These are phyloP conservation scores for Chrysochromulina tobinii DNA, from an alignment of 78 protist genomes.

Conservation along the genomic window DNA sequence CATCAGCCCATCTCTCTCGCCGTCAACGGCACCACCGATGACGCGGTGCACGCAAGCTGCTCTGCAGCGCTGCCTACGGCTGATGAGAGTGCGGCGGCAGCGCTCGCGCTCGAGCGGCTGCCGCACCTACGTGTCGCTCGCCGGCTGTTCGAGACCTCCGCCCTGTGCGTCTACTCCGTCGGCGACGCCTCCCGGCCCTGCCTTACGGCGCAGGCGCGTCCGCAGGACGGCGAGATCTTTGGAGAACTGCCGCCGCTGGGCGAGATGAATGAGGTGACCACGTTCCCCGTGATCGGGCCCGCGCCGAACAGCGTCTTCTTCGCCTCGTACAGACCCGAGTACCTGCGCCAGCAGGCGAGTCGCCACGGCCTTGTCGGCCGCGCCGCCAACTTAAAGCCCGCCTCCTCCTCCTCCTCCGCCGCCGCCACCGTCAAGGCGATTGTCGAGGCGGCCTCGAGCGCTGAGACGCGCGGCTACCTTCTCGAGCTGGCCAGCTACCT, in stretches of 20 bases:
- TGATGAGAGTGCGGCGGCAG: too few species aligned
- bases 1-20: conserved; percentile 33
- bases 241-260: conserved; percentile 32
- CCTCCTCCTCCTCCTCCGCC: background rate
- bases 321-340: background rate
- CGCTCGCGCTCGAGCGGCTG: background rate
- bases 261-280: background rate
- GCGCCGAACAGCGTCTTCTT: background rate
- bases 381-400: background rate
- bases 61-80: too few species aligned
- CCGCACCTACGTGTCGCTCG: background rate
- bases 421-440: background rate
- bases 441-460: background rate
- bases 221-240: conserved; percentile 44
- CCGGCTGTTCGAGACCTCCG: background rate
- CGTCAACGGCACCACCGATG: background rate
- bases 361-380: background rate
- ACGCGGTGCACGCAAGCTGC: background rate
- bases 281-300: conserved; percentile 15
- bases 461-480: too few species aligned
- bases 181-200: background rate
- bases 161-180: background rate
- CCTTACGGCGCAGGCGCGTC: conserved; percentile 34
- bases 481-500: background rate
- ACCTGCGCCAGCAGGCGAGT: background rate